Percentiles rank a stretch among this genome's conserved stretches.
phyloP scores from a whole-genome alignment of 1,284 basidiomycete genomes.

The Fomitopsis pinicola region DNA sequence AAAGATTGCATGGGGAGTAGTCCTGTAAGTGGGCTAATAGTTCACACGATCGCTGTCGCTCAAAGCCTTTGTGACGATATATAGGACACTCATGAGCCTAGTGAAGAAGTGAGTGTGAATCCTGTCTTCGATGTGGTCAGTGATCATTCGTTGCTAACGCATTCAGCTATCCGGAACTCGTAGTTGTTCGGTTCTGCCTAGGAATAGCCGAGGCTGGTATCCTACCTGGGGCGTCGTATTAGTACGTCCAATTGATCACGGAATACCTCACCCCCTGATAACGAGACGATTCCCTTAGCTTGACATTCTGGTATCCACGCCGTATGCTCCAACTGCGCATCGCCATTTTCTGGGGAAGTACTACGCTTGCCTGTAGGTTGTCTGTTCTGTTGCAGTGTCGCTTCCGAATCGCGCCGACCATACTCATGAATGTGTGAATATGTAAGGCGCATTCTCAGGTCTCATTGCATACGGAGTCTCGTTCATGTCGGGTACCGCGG shows the following conservation, averaged over 20 bases:
- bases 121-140: too few species aligned
- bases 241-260: constrained; percentile 25
- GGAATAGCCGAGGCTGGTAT: constrained; percentile 68
- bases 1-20: constrained; percentile 24
- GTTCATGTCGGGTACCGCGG: constrained; percentile 37
- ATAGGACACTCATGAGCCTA: constrained; percentile 61
- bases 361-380: constrained; percentile 20
- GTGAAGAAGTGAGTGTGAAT: constrained; percentile 47
- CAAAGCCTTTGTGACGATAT: background rate
- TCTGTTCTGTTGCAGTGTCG: background rate
- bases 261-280: background rate
- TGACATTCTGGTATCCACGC: constrained; percentile 31
- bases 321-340: constrained; percentile 30
- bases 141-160: constrained; percentile 1
- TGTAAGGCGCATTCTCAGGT: constrained; percentile 30
- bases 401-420: too few species aligned
- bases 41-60: constrained; percentile 31
- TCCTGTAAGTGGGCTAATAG: constrained; percentile 13
- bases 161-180: constrained; percentile 52
- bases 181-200: constrained; percentile 20
- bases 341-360: constrained; percentile 33
- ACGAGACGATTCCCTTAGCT: constrained; percentile 8
- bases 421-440: too few species aligned
- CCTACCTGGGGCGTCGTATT: constrained; percentile 67
- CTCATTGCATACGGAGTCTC: constrained; percentile 39